Conservation (phyloP, 23 red algal species). For the Agarophyton chilense region DNA sequence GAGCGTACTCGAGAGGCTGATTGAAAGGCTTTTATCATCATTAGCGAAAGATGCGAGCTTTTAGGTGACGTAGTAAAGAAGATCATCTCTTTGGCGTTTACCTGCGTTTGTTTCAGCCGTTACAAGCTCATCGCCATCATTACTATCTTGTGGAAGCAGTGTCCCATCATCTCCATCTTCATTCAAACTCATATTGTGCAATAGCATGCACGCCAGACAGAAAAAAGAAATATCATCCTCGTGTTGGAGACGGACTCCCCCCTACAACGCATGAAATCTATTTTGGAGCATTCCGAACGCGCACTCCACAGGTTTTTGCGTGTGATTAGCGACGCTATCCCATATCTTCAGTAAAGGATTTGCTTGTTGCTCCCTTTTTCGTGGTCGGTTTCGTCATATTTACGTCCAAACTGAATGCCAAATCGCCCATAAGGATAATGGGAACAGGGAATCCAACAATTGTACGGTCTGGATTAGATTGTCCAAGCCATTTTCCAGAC, state of each 20-base stretch:
- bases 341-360: conserved; percentile 37
- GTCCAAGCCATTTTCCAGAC: neutral
- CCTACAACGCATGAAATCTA: neutral
- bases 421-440: conserved; percentile 31
- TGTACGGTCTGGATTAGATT: neutral
- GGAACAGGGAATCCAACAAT: neutral
- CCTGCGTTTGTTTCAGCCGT: neutral
- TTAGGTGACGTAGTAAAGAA: conserved; percentile 16
- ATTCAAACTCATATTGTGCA: conserved; percentile 37
- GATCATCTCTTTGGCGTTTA: neutral
- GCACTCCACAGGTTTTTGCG: conserved; percentile 32
- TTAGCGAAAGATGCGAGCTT: too few species aligned
- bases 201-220: neutral
- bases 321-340: conserved; percentile 8
- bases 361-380: neutral
- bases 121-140: neutral
- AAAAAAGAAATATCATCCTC: conserved; percentile 22
- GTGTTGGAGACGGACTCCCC: neutral
- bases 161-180: neutral
- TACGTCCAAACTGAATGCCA: neutral
- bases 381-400: conserved; percentile 41
- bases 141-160: neutral
- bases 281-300: conserved; percentile 48
- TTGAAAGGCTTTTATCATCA: conserved; percentile 13
- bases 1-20: neutral